Conservation (phyloP, 106 monocot species). For the Acanthochlamys bracteata region DNA sequence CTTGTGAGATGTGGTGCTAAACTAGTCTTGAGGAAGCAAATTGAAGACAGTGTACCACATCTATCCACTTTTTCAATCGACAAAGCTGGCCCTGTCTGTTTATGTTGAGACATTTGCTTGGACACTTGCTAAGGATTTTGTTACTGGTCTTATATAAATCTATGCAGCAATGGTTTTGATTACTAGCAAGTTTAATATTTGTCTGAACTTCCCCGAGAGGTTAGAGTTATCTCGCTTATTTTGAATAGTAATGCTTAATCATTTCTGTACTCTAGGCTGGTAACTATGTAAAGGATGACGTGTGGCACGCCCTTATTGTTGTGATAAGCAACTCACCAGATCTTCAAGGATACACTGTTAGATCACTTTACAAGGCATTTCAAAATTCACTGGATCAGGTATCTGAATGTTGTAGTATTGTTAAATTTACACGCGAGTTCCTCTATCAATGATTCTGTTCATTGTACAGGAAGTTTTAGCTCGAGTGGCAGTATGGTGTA, state of each 20-base stretch:
- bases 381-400: slow-evolving; percentile 80
- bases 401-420: background rate
- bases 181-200: too few species aligned
- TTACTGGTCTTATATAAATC: too few species aligned
- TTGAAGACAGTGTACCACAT: too few species aligned
- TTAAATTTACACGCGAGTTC: background rate
- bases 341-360: slow-evolving; percentile 95
- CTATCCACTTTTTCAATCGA: too few species aligned
- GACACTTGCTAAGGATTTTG: too few species aligned
- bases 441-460: slow-evolving; percentile 4
- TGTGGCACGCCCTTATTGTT: slow-evolving; percentile 95
- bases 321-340: slow-evolving; percentile 89
- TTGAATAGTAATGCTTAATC: background rate
- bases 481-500: slow-evolving; percentile 91
- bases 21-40: too few species aligned
- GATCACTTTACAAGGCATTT: slow-evolving; percentile 76
- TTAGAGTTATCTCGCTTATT: background rate
- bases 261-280: slow-evolving; percentile 42
- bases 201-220: too few species aligned
- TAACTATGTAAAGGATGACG: slow-evolving; percentile 83
- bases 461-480: slow-evolving; percentile 67
- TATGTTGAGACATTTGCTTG: too few species aligned
- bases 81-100: too few species aligned
- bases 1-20: too few species aligned
- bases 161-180: too few species aligned